Evolutionary conservation across 306 rosid genomes (phyloP).

Genomic region (Ochetophila trinervis): DNA sequence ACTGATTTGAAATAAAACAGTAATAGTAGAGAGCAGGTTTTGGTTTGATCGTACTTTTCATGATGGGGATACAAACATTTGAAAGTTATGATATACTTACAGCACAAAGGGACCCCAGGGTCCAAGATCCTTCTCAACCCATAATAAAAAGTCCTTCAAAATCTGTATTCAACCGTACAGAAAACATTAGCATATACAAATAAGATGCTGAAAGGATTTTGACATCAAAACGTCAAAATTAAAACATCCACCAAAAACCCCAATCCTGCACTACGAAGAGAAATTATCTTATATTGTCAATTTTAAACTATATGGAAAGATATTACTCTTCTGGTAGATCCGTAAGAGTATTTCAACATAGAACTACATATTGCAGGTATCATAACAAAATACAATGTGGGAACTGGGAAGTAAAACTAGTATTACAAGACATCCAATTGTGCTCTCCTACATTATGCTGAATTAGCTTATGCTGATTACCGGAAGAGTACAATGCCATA

Average conservation of each 20-base stretch:
- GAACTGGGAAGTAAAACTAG: not conserved
- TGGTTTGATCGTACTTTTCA: no score
- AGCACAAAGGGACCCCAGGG: conserved; percentile 90
- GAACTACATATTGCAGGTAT: not conserved
- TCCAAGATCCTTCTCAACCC: conserved; percentile 95
- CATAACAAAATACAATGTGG: not conserved
- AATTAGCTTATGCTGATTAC: not conserved
- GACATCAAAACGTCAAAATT: not conserved
- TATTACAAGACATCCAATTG: not conserved
- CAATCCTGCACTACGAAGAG: not conserved
- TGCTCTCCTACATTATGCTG: conserved; percentile 1
- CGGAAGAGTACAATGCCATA: no score
- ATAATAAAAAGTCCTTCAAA: conserved; percentile 77
- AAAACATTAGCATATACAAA: not conserved
- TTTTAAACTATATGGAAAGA: not conserved
- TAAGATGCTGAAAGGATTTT: not conserved
- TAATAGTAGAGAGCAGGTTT: not conserved
- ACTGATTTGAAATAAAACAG: not conserved
- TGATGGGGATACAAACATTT: not conserved
- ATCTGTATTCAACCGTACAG: conserved; percentile 29
- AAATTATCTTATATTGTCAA: not conserved
- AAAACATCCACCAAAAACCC: not conserved
- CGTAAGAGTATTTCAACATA: not conserved
- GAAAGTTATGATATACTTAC: conserved; percentile 43
- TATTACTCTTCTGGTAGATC: not conserved